Evolutionary conservation across 352 stramenopile species (phyloP), one percentile per base, ranked within the genome.

Genomic region (Pythium folliculosum): DNA sequence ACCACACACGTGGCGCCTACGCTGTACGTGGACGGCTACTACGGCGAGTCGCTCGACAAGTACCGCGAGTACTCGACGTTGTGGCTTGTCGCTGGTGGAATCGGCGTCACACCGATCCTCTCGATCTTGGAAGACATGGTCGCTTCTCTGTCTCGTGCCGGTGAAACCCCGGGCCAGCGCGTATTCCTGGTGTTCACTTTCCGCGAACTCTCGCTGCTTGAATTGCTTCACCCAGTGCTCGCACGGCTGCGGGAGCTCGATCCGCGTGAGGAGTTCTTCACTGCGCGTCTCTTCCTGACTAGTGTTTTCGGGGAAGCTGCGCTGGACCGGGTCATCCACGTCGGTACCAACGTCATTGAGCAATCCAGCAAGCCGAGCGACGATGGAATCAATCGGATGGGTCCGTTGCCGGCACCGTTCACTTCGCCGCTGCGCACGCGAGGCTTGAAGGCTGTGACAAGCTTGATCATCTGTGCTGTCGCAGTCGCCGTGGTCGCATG

Each of bases 21-120:
- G 4, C 37, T 86, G 32, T 81, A 76, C 63, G 65, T 84, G 60
- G 78, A 86, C 54, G 78, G 71, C 35, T 82, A 67, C 53, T 85
- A 85, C 32, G 73, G 70, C 30, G 49, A 54, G 38, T 77, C 76
- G 3, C 64, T 80, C 8, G 57, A 69, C 25, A 40, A 60, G 27
- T 79, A 81, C 50, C 44, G 72, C 9, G 57, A 76, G 37, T 81
- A 63, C 45, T 14, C 23, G 45, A 54, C 45, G 21, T 25, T 52
- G 22, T 22, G 32, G 8, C 37, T 82, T 5, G 23, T 81, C 1
- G 71, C 52, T 12, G 70, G 73, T 19, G 75, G 77, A 23, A 81
- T 85, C 25, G 77, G 75, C 21, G 71, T 68, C 21, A 81, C 77
- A 0, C 75, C 77, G 10, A 30, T 82, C 37, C 58, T 82, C 12